phyloP scores from a whole-genome alignment of 306 rosid species.

The Inga oerstediana region DNA sequence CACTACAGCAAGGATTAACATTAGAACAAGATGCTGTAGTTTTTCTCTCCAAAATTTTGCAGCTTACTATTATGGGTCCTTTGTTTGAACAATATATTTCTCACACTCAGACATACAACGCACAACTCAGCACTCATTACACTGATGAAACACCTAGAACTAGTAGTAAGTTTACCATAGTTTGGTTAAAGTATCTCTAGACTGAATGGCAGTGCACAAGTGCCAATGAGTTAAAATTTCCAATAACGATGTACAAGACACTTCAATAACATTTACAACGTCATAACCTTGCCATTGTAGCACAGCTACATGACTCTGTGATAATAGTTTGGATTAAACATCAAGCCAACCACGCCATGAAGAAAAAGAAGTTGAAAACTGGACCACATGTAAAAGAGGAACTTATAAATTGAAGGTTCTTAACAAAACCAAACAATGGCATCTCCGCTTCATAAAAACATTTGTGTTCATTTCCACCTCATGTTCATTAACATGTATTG shows the following conservation, averaged over 20 bases:
- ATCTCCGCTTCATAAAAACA: not conserved
- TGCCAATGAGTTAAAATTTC: not conserved
- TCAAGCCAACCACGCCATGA: not conserved
- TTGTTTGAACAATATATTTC: constrained; percentile 1
- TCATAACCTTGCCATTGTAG: not conserved
- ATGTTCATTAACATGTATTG: not conserved
- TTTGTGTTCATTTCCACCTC: not conserved
- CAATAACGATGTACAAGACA: not conserved
- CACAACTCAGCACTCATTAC: constrained; percentile 14
- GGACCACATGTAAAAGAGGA: not conserved
- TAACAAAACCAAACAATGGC: not conserved
- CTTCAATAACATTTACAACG: not conserved
- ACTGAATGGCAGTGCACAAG: not conserved
- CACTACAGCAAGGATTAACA: not conserved
- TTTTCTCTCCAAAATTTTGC: constrained; percentile 5
- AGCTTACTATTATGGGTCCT: constrained; percentile 19
- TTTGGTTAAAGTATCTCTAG: not conserved
- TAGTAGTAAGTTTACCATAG: not conserved
- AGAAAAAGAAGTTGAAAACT: not conserved
- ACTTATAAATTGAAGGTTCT: constrained; percentile 6
- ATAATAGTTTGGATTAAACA: not conserved
- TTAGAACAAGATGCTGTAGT: not conserved
- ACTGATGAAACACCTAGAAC: constrained; percentile 17
- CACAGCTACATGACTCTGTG: not conserved
- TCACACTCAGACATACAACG: not conserved